Percentiles rank a stretch among this genome's conserved stretches.
Evolutionary conservation across 805 yeast species (phyloP).

Genomic region (Wickerhamiella bombiphila): DNA sequence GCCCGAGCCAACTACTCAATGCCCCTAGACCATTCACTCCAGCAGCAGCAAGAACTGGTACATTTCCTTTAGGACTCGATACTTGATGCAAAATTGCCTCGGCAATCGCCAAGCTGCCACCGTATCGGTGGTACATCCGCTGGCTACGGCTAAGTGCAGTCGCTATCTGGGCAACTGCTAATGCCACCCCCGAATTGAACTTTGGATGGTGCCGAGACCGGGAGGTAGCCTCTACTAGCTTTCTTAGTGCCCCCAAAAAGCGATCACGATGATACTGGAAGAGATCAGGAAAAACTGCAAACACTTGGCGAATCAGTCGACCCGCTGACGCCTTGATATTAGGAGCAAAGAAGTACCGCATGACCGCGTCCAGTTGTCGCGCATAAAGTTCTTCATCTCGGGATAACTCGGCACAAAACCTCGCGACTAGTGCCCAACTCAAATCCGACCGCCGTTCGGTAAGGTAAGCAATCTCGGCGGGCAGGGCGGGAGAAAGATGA

Average conservation of each 20-base stretch:
- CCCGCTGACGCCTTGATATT: not conserved
- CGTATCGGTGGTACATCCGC: constrained; percentile 13
- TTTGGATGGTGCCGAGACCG: constrained; percentile 5
- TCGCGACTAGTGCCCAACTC: not conserved
- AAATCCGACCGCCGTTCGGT: not conserved
- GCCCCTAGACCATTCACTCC: not conserved
- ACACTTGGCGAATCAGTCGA: constrained; percentile 5
- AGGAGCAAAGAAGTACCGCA: constrained; percentile 1
- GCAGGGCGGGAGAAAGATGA: not conserved
- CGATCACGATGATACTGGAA: constrained; percentile 12
- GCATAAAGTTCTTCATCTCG: constrained; percentile 2
- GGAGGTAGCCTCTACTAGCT: constrained; percentile 4
- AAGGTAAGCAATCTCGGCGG: not conserved
- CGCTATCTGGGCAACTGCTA: constrained; percentile 5
- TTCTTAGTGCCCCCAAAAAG: constrained; percentile 9
- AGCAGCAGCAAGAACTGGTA: not conserved
- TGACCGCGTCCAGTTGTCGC: constrained; percentile 2
- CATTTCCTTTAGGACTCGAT: not conserved
- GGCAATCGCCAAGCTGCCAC: not conserved
- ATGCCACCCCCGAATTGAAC: constrained; percentile 3
- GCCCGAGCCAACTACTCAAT: not conserved
- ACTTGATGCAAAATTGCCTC: not conserved
- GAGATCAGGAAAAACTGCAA: constrained; percentile 16
- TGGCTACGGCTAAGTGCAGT: constrained; percentile 3
- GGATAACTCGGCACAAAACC: not conserved